Evolutionary conservation across 306 rosid genomes (phyloP).

Genomic region (Rosa persica): DNA sequence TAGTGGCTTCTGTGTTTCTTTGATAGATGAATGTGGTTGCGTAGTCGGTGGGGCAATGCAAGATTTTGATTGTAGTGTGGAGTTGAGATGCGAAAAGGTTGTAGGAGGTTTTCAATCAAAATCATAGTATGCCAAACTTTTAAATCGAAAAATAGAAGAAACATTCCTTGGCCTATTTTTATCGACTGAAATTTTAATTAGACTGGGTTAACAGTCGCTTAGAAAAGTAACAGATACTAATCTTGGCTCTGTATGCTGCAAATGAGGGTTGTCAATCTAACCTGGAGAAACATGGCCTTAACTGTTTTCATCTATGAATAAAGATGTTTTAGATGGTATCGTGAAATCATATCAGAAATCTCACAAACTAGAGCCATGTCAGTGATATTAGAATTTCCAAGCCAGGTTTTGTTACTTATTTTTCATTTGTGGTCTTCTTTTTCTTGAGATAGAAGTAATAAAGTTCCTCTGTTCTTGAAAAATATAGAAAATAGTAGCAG

Average conservation of each 20-base stretch:
- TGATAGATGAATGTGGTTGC: neutral
- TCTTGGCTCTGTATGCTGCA: slow-evolving; percentile 1
- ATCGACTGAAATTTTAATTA: neutral
- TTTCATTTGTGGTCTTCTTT: neutral
- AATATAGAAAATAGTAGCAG: neutral
- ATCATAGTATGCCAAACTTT: neutral
- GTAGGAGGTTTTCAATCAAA: neutral
- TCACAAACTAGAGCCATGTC: neutral
- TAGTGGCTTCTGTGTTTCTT: neutral
- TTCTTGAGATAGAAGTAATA: neutral
- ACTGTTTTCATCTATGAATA: neutral
- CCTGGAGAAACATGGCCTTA: neutral
- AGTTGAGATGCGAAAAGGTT: neutral
- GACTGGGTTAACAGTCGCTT: neutral
- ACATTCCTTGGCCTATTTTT: neutral
- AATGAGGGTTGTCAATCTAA: neutral
- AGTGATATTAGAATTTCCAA: neutral
- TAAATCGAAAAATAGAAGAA: neutral
- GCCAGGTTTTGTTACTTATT: neutral
- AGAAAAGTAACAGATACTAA: neutral
- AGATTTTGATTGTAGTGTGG: neutral
- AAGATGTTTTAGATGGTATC: neutral
- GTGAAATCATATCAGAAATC: neutral
- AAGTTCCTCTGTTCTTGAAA: neutral
- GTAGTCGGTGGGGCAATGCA: neutral